A percentile compares a stretch with the other conserved stretches of the same genome.
Conservation (phyloP, 106 monocot genomes). For the Acorus calamus region DNA sequence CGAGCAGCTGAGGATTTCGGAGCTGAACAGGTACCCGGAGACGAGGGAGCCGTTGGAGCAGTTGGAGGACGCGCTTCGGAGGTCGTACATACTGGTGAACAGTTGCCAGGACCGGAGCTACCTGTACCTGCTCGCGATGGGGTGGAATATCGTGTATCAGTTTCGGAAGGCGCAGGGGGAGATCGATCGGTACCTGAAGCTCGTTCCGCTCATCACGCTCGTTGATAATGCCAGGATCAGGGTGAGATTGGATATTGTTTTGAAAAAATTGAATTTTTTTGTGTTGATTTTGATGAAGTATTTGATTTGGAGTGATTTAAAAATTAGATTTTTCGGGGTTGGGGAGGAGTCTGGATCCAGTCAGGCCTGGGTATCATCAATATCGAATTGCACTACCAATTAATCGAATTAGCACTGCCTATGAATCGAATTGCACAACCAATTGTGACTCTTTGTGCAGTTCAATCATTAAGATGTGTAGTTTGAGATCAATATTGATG, state of each 20-base stretch:
- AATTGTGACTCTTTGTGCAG: too few species aligned
- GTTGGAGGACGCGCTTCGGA: constrained; percentile 57
- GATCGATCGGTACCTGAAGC: constrained; percentile 50
- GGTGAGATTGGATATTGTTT: constrained; percentile 19
- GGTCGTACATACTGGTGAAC: constrained; percentile 46
- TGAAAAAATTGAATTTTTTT: neutral
- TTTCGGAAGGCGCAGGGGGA: constrained; percentile 61
- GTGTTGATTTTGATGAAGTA: neutral
- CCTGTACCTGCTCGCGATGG: constrained; percentile 53
- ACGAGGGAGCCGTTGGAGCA: constrained; percentile 63
- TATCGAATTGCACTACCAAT: too few species aligned
- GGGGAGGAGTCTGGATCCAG: too few species aligned
- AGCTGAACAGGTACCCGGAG: constrained; percentile 64
- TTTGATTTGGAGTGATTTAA: too few species aligned
- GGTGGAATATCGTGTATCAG: constrained; percentile 73
- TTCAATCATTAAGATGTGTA: too few species aligned
- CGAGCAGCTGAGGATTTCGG: constrained; percentile 53
- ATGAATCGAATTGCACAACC: too few species aligned
- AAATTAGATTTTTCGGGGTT: too few species aligned
- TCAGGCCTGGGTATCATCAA: too few species aligned
- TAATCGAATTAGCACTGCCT: too few species aligned
- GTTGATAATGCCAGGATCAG: constrained; percentile 57
- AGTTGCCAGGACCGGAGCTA: constrained; percentile 62
- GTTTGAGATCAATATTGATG: too few species aligned
- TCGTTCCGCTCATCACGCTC: constrained; percentile 62